phyloP scores from a whole-genome alignment of 306 rosid genomes.

The Sechiopsis laciniata region DNA sequence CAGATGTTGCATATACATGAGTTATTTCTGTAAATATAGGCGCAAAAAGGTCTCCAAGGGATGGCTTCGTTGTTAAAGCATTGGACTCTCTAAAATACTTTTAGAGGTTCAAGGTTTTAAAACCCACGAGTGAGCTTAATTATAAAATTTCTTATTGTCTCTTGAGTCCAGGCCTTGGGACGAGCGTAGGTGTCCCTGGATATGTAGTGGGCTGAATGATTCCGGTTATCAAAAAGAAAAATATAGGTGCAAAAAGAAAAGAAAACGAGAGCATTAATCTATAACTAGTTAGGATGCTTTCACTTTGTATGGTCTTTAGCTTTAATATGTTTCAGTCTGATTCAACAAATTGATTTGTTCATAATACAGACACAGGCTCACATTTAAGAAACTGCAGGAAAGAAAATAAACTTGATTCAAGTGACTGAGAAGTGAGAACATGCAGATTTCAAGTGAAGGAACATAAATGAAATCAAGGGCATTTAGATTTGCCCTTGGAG shows the following conservation, averaged over 20 bases:
- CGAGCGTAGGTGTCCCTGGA: too few relatives aligned
- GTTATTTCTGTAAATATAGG: not conserved
- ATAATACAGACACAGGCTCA: not conserved
- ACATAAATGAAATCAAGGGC: conserved; percentile 22
- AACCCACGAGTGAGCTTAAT: too few relatives aligned
- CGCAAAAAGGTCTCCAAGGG: not conserved
- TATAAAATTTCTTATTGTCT: too few relatives aligned
- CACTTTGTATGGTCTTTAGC: not conserved
- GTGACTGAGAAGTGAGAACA: conserved; percentile 10
- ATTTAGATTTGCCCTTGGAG: conserved; percentile 34
- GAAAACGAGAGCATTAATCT: not conserved
- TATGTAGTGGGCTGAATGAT: too few relatives aligned
- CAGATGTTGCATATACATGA: not conserved
- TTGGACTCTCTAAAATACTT: too few relatives aligned
- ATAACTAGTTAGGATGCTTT: not conserved
- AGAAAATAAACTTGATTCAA: not conserved
- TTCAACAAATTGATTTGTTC: not conserved
- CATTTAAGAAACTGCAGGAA: not conserved
- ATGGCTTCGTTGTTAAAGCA: too few relatives aligned
- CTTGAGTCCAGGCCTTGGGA: too few relatives aligned
- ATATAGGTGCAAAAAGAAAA: not conserved
- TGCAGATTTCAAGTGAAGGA: not conserved
- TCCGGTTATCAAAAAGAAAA: too few relatives aligned
- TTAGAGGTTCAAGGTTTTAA: too few relatives aligned
- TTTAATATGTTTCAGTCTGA: not conserved